Conservation (phyloP, 345 rosid genomes). For the Eucalyptus paniculata region DNA sequence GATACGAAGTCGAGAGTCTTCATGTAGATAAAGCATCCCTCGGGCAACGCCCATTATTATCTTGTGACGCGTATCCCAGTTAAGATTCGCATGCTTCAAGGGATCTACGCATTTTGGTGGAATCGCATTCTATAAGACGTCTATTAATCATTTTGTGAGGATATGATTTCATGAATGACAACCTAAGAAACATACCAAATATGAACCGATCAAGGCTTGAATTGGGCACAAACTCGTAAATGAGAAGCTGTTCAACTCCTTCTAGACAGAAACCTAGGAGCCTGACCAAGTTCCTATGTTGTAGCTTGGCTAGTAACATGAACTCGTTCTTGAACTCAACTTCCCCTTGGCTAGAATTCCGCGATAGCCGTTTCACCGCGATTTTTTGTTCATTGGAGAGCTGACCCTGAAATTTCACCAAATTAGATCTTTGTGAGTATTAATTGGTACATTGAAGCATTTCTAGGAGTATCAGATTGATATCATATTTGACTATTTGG, state of each 20-base stretch:
- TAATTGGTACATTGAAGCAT: not conserved
- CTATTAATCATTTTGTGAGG: not conserved
- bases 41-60: constrained; percentile 22
- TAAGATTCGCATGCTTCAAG: not conserved
- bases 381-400: constrained; percentile 4
- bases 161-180: not conserved
- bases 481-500: not conserved
- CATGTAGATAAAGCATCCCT: constrained; percentile 37
- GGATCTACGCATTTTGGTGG: not conserved
- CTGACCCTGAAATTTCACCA: not conserved
- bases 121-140: not conserved
- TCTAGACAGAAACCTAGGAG: constrained; percentile 28
- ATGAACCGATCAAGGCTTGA: constrained; percentile 21
- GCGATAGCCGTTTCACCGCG: constrained; percentile 19
- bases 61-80: constrained; percentile 15
- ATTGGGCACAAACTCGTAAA: constrained; percentile 36
- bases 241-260: constrained; percentile 21
- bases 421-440: not conserved
- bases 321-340: constrained; percentile 28
- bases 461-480: not conserved
- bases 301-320: constrained; percentile 21
- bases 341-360: constrained; percentile 20
- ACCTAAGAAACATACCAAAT: constrained; percentile 1
- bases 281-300: constrained; percentile 24
- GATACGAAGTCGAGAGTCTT: constrained; percentile 25